A percentile compares a stretch with the other conserved stretches of the same genome.
Conservation (phyloP, 202 grass and related monocot species). For the Eragrostis tef region DNA sequence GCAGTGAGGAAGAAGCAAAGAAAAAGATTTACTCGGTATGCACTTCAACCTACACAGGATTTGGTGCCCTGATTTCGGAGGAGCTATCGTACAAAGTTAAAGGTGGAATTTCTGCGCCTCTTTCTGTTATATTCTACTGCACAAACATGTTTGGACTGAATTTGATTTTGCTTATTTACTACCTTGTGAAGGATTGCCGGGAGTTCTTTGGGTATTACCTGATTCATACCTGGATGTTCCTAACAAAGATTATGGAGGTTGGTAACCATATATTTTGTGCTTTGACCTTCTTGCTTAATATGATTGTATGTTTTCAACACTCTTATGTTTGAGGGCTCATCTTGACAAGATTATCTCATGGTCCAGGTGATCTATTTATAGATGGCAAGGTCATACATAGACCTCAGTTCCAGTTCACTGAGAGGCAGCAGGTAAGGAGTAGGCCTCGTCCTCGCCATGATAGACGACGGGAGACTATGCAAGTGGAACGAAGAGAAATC, state of each 20-base stretch:
- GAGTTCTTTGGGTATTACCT: slow-evolving; percentile 98
- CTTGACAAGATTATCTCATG: slow-evolving; percentile 21
- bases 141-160: slow-evolving; percentile 20
- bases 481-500: slow-evolving; percentile 66
- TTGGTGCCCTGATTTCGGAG: slow-evolving; percentile 90
- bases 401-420: slow-evolving; percentile 63
- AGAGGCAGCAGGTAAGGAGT: slow-evolving; percentile 69
- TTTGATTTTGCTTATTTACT: slow-evolving; percentile 12
- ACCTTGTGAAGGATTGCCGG: slow-evolving; percentile 71
- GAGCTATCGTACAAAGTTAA: slow-evolving; percentile 98
- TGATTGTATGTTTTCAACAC: background rate
- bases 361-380: slow-evolving; percentile 79
- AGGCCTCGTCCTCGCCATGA: slow-evolving; percentile 71
- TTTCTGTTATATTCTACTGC: background rate
- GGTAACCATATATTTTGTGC: background rate
- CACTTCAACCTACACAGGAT: slow-evolving; percentile 93
- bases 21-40: slow-evolving; percentile 95
- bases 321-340: background rate
- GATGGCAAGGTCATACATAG: slow-evolving; percentile 89
- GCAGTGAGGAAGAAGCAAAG: slow-evolving; percentile 94
- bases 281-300: background rate
- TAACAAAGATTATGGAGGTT: slow-evolving; percentile 99
- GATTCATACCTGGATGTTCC: slow-evolving; percentile 98
- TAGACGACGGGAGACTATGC: slow-evolving; percentile 63
- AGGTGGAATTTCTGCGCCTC: slow-evolving; percentile 57